phyloP scores from a whole-genome alignment of 805 yeast genomes.

The Yarrowia sp. region DNA sequence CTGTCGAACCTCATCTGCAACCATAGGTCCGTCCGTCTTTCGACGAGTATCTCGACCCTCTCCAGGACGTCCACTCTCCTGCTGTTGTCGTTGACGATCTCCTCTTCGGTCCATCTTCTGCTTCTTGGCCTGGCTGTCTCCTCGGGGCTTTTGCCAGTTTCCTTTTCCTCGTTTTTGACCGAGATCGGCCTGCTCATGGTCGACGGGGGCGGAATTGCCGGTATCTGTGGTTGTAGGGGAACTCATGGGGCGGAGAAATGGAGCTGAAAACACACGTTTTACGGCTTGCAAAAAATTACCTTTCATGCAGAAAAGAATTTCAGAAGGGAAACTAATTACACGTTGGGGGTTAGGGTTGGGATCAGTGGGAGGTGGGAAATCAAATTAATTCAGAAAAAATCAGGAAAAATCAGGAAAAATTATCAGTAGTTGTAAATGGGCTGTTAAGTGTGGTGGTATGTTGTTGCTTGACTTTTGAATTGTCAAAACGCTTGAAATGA shows the following conservation, averaged over 20 bases:
- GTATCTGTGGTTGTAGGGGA: not conserved
- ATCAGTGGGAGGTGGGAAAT: no score
- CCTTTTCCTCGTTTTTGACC: constrained; percentile 23
- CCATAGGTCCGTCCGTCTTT: constrained; percentile 3
- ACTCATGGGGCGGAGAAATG: not conserved
- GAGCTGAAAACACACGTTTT: not conserved
- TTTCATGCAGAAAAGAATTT: not conserved
- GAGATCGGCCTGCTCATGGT: not conserved
- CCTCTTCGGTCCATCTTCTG: constrained; percentile 20
- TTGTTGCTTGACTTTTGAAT: no score
- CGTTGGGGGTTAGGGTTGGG: no score
- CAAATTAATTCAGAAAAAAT: no score
- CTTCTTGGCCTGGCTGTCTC: constrained; percentile 1
- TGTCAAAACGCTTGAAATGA: no score
- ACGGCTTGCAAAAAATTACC: constrained; percentile 8
- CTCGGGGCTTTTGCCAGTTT: constrained; percentile 22
- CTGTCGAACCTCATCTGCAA: constrained; percentile 37
- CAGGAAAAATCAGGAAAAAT: no score
- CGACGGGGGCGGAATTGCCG: constrained; percentile 2
- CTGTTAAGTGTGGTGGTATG: no score
- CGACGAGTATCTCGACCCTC: constrained; percentile 15
- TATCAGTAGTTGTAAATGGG: no score
- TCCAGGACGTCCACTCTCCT: not conserved
- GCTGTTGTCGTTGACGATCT: not conserved
- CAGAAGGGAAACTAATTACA: no score